Percentiles rank a stretch among this genome's conserved stretches.
These are phyloP conservation scores for Calonectria naviculata DNA, from an alignment of 2,329 filamentous ascomycete genomes.

Conservation along the genomic window DNA sequence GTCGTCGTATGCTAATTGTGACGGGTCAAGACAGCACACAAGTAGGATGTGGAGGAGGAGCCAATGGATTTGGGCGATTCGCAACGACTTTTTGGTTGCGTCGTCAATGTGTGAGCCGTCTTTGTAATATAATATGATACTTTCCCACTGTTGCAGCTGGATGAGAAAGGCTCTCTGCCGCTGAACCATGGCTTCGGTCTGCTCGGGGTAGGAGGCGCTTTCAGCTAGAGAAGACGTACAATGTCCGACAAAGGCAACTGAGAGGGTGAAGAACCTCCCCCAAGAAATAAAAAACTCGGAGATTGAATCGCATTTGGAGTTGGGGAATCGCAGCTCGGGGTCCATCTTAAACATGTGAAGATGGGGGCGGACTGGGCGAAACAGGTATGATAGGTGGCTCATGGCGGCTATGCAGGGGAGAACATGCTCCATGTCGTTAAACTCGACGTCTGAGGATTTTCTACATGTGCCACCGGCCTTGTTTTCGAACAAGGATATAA, in stretches of 20 bases:
- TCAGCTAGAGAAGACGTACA: neutral
- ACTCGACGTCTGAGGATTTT: neutral
- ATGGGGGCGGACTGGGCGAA: neutral
- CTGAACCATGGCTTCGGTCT: neutral
- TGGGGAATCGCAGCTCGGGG: neutral
- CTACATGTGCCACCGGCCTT: neutral
- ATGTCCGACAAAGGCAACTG: neutral
- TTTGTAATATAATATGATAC: neutral
- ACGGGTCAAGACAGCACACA: neutral
- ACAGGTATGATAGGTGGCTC: neutral
- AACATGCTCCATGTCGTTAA: conserved; percentile 1
- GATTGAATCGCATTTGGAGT: neutral
- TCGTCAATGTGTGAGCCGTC: neutral
- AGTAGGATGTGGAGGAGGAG: neutral
- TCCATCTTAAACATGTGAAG: neutral
- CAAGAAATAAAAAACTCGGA: neutral
- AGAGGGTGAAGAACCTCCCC: neutral
- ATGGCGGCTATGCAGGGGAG: neutral
- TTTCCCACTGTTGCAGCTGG: neutral
- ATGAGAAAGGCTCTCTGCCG: neutral
- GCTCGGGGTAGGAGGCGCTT: neutral
- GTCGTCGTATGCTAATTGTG: neutral
- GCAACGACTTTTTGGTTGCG: neutral
- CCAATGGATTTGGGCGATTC: neutral
- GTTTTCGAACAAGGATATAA: neutral